Conservation (phyloP, 768 basidiomycete genomes). For the Boletus tomentosulus region DNA sequence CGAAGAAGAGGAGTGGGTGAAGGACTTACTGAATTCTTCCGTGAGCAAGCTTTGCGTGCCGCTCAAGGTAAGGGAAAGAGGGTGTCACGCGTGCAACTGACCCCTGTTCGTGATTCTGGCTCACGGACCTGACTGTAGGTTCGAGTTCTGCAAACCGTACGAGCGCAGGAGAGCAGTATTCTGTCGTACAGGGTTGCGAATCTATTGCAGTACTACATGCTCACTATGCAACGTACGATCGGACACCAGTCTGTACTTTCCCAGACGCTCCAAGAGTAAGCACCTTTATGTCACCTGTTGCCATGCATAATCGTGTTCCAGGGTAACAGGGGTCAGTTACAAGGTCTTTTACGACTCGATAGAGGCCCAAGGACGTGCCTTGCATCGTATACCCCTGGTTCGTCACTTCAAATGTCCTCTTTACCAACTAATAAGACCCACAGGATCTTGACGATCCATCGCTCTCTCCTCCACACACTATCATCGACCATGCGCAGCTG, state of each 20-base stretch:
- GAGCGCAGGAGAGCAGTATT: conserved; percentile 91
- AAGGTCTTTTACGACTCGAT: conserved; percentile 86
- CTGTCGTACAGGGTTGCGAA: conserved; percentile 91
- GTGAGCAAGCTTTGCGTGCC: conserved; percentile 84
- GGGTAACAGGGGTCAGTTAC: conserved; percentile 78
- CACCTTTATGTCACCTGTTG: background rate
- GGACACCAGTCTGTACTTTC: conserved; percentile 80
- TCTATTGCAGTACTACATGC: conserved; percentile 88
- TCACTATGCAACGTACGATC: conserved; percentile 91
- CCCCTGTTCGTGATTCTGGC: background rate
- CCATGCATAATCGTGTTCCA: conserved; percentile 26
- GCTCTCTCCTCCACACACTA: conserved; percentile 65
- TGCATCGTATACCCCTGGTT: conserved; percentile 53
- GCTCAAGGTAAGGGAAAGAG: conserved; percentile 57
- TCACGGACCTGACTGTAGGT: conserved; percentile 40
- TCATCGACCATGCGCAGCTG: conserved; percentile 77
- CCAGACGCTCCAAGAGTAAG: conserved; percentile 75
- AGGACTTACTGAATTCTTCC: conserved; percentile 74
- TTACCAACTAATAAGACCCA: background rate
- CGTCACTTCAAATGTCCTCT: conserved; percentile 10
- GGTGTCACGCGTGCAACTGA: background rate
- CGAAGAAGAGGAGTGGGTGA: conserved; percentile 77
- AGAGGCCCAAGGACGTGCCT: conserved; percentile 72
- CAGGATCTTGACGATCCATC: conserved; percentile 69
- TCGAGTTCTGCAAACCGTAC: conserved; percentile 89